Evolutionary conservation across 1,139 yeast genomes (phyloP), one percentile per base, ranked within the genome.

Genomic region (Pichia sp.): DNA sequence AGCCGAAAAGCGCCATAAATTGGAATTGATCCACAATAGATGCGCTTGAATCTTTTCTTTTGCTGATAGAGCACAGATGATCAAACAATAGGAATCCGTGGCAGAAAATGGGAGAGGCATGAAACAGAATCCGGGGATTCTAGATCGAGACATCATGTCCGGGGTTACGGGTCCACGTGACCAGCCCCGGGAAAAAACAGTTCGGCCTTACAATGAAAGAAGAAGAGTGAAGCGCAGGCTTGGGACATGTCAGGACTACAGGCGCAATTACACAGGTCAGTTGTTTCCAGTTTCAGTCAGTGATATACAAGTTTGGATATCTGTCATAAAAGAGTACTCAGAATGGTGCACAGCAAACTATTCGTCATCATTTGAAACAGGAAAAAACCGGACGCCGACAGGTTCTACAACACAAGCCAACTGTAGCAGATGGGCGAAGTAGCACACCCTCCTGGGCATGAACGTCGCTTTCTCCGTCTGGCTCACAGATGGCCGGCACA

Each of bases 251-350:
- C 23, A 3, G 23, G 23, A 19, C 23, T 19, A 19, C 23, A 19
- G 23, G 23, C 23, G 23, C 23, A 19, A 3, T 3, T 11, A 13
- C 15, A 36, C 32, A 44, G 26, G 47, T 8, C 29, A 34, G 29
- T 23, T 41, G 15, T 19, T 6, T 34, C 36, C 31, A 26, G 43
- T 23, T 36, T 19, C 30, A 34, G 45, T 55, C 58, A 55, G 58
- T 45, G 45, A 23, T 40, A 48, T 26, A 32, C 58, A 55, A 55
- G 58, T 55, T 55, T 55, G 58, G 46, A 19, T 55, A 44, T 55
- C 58, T 68, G 68, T 68, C 71, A 68, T 64, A 57, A 59, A 59
- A 61, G 68, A 67, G 69, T 65, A 67, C 69, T 67, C 71, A 68
- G 71, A 64, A 65, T 68, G 71, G 71, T 68, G 71, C 64, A 60